Evolutionary conservation across 2,329 filamentous ascomycete species (phyloP).

Genomic region (Trichoderma atroviride): DNA sequence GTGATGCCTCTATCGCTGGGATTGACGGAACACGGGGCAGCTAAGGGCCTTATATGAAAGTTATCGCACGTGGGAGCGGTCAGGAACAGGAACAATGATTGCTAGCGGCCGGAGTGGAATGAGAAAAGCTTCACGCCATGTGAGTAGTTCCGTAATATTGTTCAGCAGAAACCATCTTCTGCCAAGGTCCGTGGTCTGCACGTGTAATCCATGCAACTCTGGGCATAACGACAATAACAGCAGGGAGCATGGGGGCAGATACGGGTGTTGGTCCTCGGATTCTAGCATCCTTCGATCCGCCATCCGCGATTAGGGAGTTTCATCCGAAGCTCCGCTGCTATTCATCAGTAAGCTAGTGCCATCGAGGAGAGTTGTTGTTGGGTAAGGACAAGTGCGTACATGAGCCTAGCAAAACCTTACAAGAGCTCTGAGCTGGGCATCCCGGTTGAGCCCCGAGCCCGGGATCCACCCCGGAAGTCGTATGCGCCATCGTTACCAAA

Average conservation of each 20-base stretch:
- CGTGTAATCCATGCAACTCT: not conserved
- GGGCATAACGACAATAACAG: not conserved
- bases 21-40: not conserved
- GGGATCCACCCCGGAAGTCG: not conserved
- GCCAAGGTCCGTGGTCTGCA: not conserved
- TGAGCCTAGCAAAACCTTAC: not conserved
- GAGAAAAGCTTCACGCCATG: slow-evolving; percentile 11
- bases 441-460: not conserved
- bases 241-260: not conserved
- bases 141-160: not conserved
- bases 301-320: not conserved
- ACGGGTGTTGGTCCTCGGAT: not conserved
- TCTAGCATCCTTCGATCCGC: slow-evolving; percentile 3
- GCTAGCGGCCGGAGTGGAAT: not conserved
- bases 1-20: not conserved
- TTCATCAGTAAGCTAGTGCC: not conserved
- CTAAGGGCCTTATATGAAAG: slow-evolving; percentile 11
- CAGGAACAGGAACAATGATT: not conserved
- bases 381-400: not conserved
- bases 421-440: not conserved
- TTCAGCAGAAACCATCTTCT: not conserved
- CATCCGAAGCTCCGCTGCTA: slow-evolving; percentile 9
- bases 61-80: not conserved
- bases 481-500: not conserved
- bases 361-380: not conserved